A percentile compares a stretch with the other conserved stretches of the same genome.
These are phyloP conservation scores for Rhodofomes roseus DNA, from an alignment of 1,284 basidiomycete genomes.

Conservation along the genomic window DNA sequence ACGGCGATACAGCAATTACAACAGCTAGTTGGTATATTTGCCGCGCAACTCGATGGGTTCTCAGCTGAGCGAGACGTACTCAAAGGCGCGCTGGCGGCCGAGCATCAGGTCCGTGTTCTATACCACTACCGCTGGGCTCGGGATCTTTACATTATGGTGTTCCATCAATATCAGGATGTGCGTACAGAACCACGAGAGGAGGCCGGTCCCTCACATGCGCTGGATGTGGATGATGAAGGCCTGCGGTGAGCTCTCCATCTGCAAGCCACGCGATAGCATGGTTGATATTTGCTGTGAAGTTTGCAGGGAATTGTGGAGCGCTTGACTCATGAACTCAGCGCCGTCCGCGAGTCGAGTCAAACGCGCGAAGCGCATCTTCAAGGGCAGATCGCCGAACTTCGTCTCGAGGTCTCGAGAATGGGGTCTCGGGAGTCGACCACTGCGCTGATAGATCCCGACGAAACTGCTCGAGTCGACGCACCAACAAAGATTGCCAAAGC, in stretches of 20 bases:
- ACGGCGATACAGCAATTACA: constrained; percentile 23
- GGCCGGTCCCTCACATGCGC: too few relatives aligned
- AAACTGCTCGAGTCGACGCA: not conserved
- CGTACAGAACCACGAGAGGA: not conserved
- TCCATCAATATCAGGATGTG: not conserved
- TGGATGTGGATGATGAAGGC: not conserved
- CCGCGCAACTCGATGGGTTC: constrained; percentile 32
- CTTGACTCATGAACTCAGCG: not conserved
- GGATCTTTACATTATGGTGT: not conserved
- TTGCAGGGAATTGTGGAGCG: not conserved
- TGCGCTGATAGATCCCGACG: not conserved
- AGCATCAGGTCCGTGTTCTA: constrained; percentile 21
- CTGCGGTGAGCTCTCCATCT: not conserved
- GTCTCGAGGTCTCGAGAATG: not conserved
- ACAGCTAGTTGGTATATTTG: constrained; percentile 32
- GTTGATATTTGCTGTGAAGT: not conserved
- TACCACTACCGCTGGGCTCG: not conserved
- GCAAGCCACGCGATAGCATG: not conserved
- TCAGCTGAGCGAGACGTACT: constrained; percentile 32
- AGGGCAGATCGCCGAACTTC: not conserved
- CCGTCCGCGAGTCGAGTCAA: not conserved
- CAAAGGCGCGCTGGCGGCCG: constrained; percentile 20
- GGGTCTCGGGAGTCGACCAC: not conserved
- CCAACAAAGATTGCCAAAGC: not conserved
- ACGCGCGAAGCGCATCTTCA: not conserved